phyloP scores from a whole-genome alignment of 2,329 filamentous ascomycete species.

The Harringtonia lauricola region DNA sequence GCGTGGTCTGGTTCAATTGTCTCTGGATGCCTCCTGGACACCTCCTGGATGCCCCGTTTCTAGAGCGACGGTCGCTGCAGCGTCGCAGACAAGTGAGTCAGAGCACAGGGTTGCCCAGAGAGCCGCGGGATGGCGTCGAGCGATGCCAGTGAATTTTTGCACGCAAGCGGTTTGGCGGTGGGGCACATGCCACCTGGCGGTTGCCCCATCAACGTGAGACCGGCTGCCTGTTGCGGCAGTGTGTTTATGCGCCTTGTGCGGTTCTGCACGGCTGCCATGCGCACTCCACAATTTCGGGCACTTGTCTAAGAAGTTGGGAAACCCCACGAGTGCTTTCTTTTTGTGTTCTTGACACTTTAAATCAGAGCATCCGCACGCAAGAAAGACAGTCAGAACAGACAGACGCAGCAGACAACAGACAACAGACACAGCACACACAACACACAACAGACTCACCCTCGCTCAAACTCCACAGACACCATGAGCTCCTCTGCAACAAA shows the following conservation, averaged over 20 bases:
- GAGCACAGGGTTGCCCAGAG: too few species aligned
- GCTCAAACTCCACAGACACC: neutral
- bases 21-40: too few species aligned
- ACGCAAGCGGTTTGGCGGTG: neutral
- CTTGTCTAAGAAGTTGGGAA: too few species aligned
- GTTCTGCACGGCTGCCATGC: neutral
- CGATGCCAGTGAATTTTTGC: constrained; percentile 2
- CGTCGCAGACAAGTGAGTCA: too few species aligned
- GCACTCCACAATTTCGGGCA: too few species aligned
- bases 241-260: constrained; percentile 7
- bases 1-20: too few species aligned
- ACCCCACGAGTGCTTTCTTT: neutral
- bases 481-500: constrained; percentile 7
- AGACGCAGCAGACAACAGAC: too few species aligned
- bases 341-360: neutral
- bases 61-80: neutral
- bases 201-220: constrained; percentile 8
- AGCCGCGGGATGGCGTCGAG: too few species aligned
- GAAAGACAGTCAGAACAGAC: too few species aligned
- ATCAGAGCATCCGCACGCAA: neutral
- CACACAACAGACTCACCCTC: neutral
- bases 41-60: too few species aligned
- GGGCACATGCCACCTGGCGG: constrained; percentile 4
- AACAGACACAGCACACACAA: neutral
- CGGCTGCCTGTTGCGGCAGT: constrained; percentile 1